These are phyloP conservation scores for Nothopassalora personata DNA, from an alignment of 2,329 filamentous ascomycete species.

Conservation along the genomic window DNA sequence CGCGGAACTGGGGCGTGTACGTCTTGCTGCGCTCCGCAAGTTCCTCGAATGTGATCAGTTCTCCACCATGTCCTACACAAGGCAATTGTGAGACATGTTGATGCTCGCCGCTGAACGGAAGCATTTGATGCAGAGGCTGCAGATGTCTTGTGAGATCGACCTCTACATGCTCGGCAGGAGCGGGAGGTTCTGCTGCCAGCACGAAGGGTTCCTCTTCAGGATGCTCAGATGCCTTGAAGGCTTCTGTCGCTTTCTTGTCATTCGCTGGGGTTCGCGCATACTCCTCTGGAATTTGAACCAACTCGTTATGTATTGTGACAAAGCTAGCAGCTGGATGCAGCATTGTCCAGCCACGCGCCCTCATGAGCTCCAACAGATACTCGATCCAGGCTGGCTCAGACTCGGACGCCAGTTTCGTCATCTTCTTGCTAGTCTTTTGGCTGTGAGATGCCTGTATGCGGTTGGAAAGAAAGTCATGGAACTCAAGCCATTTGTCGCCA, in stretches of 20 bases:
- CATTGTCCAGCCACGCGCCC: conserved; percentile 69
- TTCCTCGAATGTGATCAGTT: conserved; percentile 35
- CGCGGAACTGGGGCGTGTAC: conserved; percentile 57
- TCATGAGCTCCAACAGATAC: conserved; percentile 69
- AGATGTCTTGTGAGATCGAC: conserved; percentile 42
- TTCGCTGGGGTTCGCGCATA: conserved; percentile 28
- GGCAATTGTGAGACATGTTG: conserved; percentile 50
- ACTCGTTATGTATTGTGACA: conserved; percentile 71
- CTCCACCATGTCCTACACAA: conserved; percentile 61
- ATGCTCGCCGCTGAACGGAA: conserved; percentile 47
- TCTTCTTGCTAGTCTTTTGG: conserved; percentile 23
- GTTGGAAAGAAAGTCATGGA: conserved; percentile 72
- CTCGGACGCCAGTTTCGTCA: conserved; percentile 57
- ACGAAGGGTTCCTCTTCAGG: conserved; percentile 35
- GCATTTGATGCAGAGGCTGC: conserved; percentile 38
- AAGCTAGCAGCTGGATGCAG: conserved; percentile 67
- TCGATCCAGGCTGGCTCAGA: conserved; percentile 72
- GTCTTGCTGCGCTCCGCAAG: conserved; percentile 44
- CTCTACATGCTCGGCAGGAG: conserved; percentile 34
- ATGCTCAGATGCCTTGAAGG: not conserved
- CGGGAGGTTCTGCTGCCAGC: conserved; percentile 23
- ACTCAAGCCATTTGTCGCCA: conserved; percentile 78
- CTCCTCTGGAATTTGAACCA: conserved; percentile 68
- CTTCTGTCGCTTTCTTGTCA: conserved; percentile 5
- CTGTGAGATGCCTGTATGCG: conserved; percentile 38